Evolutionary conservation across 2,329 filamentous ascomycete species (phyloP), one percentile per base, ranked within the genome.

Genomic region (Xylaria sp.): DNA sequence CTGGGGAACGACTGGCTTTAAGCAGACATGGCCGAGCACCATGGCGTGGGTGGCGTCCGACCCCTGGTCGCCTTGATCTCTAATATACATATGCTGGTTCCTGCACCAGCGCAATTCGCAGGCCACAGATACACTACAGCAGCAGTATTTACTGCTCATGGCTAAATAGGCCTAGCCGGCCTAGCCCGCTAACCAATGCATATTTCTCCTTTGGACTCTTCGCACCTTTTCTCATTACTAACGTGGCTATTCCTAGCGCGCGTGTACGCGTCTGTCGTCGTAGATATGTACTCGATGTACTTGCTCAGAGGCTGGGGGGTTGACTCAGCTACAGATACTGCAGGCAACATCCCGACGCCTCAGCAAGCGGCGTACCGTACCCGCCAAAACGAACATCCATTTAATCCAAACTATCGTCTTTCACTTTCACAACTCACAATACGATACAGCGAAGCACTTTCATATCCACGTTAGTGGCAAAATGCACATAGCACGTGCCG

Each of bases 1-100:
- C 45, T 57, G 45, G 54, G 54, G 54, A 57, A 57, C n/a, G n/a
- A 35, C 40, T 28, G 12, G 12, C 42, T 47, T 3, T 8, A 33
- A 52, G 12, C 33, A 15, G 49, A 38, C 14, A 17, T 11, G 12
- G 19, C 12, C 49, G 38, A 38, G 19, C 21, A 38, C 12, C 5
- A 53, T 28, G 50, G 23, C 50, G 37, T 42, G 50, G 50, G 50
- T 53, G 37, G 50, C 50, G 37, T 42, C 11, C 7, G 21, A 40
- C 19, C 50, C 50, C 37, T 31, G 15, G 37, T 40, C 50, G n/a
- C n/a, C n/a, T n/a, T n/a, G n/a, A n/a, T 53, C 23, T 31, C 28
- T 9, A 12, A 25, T 14, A 19, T 45, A 42, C 38, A 28, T 52
- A 11, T 15, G 40, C 31, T 23, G 7, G 50, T 53, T 42, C 50